Conservation (phyloP, 345 rosid genomes). For the Brassica rapa region DNA sequence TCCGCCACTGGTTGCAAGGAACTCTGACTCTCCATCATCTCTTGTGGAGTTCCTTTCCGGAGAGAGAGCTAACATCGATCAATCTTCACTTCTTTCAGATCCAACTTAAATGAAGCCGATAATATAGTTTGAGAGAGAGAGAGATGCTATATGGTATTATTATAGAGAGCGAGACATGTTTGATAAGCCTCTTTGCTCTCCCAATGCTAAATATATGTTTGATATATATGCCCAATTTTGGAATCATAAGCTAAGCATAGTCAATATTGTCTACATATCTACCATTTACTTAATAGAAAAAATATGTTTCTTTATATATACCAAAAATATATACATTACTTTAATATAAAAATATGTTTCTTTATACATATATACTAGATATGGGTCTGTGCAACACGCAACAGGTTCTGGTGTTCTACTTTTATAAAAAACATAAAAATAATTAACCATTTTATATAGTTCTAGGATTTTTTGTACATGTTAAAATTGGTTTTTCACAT, state of each 20-base stretch:
- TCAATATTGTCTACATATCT: not conserved
- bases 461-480: too few relatives aligned
- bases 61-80: constrained; percentile 74
- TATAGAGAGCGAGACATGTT: constrained; percentile 28
- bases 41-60: constrained; percentile 46
- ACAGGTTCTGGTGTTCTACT: too few relatives aligned
- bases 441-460: too few relatives aligned
- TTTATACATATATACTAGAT: too few relatives aligned
- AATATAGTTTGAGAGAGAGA: constrained; percentile 2
- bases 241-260: not conserved
- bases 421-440: too few relatives aligned
- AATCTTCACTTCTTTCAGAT: constrained; percentile 18
- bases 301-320: not conserved
- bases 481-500: too few relatives aligned
- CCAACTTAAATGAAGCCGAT: not conserved
- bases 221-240: not conserved
- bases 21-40: constrained; percentile 51
- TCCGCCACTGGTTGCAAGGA: constrained; percentile 50
- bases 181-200: constrained; percentile 25
- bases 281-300: constrained; percentile 4
- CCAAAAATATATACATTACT: too few relatives aligned
- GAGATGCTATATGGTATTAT: not conserved
- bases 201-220: constrained; percentile 12
- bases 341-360: too few relatives aligned
- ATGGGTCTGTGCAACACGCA: too few relatives aligned